Evolutionary conservation across 1,284 basidiomycete species (phyloP), one percentile per base, ranked within the genome.

Genomic region (Cryptococcus sp.): DNA sequence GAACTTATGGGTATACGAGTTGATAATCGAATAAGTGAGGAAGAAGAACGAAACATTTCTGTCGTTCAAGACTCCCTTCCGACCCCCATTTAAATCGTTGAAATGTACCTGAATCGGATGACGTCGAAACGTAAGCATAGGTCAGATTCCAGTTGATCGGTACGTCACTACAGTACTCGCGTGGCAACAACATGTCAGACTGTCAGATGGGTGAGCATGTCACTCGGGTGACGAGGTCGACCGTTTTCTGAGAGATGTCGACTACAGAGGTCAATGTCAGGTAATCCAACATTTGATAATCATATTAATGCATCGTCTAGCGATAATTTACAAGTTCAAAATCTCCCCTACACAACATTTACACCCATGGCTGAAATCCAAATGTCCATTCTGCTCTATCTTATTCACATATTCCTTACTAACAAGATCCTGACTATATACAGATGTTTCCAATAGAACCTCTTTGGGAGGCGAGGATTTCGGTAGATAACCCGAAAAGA

Each of bases 351-450:
- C 46, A 50, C 68, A 70, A n/a, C 61, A 59, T 37, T 49, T 52
- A 53, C 68, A 70, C 47, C 59, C 57, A 49, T 56, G 36, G 34
- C 63, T 53, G 34, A 67, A 62, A 56, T 70, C 68, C 32, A 70
- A 4, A n/a, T 33, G 6, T 8, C 46, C 47, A 13, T 49, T 43
- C 31, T 54, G 7, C 42, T 44, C 42, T 34, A 14, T 44, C n/a
- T 5, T 5, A 35, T 5, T n/a, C 15, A 30, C 7, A 3, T 23
- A 38, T 15, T 6, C 10, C 10, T 1, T 10, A 41, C 38, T 10
- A 10, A 41, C n/a, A n/a, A 41, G 38, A 41, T 41, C n/a, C 10
- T 10, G 38, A 41, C 10, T 41, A n/a, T 41, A n/a, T 41, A 41
- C 10, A n/a, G n/a, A n/a, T 41, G 10, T 10, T 10, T 41, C n/a